Percentiles rank a stretch among this genome's conserved stretches.
Conservation (phyloP, 164 flowering plant species). For the Magnolia changhungtana region DNA sequence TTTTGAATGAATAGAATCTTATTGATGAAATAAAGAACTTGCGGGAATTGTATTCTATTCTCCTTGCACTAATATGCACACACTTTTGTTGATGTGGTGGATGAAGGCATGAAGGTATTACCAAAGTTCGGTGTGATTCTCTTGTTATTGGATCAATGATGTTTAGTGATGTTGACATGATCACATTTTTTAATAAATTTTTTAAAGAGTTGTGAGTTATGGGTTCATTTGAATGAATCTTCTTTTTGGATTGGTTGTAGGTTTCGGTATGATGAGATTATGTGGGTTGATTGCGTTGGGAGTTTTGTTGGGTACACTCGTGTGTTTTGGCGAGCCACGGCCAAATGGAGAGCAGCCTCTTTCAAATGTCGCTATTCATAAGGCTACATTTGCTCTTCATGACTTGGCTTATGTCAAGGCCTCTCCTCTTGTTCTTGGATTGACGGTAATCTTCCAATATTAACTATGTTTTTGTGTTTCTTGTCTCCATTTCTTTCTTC, state of each 20-base stretch:
- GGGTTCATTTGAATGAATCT: background rate
- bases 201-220: background rate
- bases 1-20: background rate
- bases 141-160: background rate
- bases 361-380: slow-evolving; percentile 57
- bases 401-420: slow-evolving; percentile 55
- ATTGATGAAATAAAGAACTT: too few relatives aligned
- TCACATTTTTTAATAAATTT: background rate
- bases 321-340: slow-evolving; percentile 21
- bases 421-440: slow-evolving; percentile 64
- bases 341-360: slow-evolving; percentile 64
- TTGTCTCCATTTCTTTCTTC: background rate
- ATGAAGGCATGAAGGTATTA: background rate
- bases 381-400: slow-evolving; percentile 36
- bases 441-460: slow-evolving; percentile 30
- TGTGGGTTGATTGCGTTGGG: slow-evolving; percentile 20
- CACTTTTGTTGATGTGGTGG: background rate
- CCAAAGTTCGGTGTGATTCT: background rate
- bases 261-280: slow-evolving; percentile 18
- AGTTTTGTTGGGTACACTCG: slow-evolving; percentile 26
- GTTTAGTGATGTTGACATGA: background rate
- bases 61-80: background rate
- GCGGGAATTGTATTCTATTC: background rate
- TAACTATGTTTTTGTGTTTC: background rate
- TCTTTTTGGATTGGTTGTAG: slow-evolving; percentile 16